Conservation (phyloP, 108 stramenopile genomes). For the Skeletonema potamos region DNA sequence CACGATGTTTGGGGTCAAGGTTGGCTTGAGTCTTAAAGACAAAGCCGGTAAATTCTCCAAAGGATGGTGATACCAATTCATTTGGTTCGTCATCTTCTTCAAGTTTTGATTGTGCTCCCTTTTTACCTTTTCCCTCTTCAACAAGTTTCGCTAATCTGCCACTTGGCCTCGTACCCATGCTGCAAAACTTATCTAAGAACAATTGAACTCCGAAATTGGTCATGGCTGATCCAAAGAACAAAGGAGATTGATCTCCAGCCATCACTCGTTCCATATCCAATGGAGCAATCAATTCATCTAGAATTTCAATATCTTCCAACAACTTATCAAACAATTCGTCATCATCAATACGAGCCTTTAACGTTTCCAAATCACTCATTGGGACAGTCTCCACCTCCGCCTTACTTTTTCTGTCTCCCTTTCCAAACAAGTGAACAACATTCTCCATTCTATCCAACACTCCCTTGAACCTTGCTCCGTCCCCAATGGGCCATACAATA, state of each 20-base stretch:
- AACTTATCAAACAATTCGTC: constrained; percentile 85
- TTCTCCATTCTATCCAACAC: constrained; percentile 84
- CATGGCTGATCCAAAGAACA: constrained; percentile 97
- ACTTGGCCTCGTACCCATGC: constrained; percentile 74
- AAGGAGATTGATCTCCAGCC: constrained; percentile 84
- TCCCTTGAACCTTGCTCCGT: constrained; percentile 93
- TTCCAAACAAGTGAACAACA: constrained; percentile 87
- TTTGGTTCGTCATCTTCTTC: constrained; percentile 44
- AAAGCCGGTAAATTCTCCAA: constrained; percentile 92
- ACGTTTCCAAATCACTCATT: constrained; percentile 59
- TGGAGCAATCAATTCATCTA: constrained; percentile 78
- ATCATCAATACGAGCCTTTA: constrained; percentile 72
- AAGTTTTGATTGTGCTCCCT: neutral
- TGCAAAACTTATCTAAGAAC: constrained; percentile 85
- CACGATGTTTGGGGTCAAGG: constrained; percentile 95
- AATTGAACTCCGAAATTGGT: constrained; percentile 94
- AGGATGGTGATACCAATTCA: constrained; percentile 64
- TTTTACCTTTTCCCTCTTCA: constrained; percentile 34
- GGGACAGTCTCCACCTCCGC: constrained; percentile 67
- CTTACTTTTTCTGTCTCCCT: constrained; percentile 56
- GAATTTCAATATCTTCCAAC: constrained; percentile 90
- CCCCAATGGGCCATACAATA: constrained; percentile 96
- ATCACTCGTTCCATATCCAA: constrained; percentile 89
- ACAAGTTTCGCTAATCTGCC: constrained; percentile 52
- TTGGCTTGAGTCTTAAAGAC: constrained; percentile 98